These are phyloP conservation scores for Citrus sp. DNA, from an alignment of 345 rosid species.

Conservation along the genomic window DNA sequence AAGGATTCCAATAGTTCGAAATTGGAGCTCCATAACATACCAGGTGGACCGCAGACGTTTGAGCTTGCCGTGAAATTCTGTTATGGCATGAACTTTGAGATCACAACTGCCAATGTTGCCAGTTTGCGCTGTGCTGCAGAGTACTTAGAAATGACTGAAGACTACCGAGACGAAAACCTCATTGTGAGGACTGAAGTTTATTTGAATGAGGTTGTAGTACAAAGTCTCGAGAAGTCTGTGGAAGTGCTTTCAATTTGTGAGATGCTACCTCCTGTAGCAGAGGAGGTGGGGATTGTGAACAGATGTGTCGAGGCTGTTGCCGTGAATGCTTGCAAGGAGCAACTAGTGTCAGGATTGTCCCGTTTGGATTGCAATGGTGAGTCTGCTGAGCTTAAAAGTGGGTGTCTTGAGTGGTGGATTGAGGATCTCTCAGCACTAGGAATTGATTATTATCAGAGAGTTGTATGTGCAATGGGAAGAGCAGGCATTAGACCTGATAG, in stretches of 20 bases:
- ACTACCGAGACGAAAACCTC: slow-evolving; percentile 66
- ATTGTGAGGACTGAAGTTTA: slow-evolving; percentile 56
- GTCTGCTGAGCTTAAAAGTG: slow-evolving; percentile 56
- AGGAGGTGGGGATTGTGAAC: slow-evolving; percentile 48
- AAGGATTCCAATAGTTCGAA: slow-evolving; percentile 47
- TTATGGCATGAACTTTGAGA: slow-evolving; percentile 88
- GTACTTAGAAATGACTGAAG: slow-evolving; percentile 86
- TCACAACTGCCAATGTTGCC: slow-evolving; percentile 62
- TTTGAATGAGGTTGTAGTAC: slow-evolving; percentile 51
- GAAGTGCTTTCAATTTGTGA: slow-evolving; percentile 64
- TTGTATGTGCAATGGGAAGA: slow-evolving; percentile 55
- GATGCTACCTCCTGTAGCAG: slow-evolving; percentile 37
- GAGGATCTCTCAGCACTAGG: slow-evolving; percentile 67
- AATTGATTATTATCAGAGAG: slow-evolving; percentile 55
- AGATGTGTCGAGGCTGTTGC: slow-evolving; percentile 75
- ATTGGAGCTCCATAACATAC: slow-evolving; percentile 58
- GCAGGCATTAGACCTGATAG: slow-evolving; percentile 55
- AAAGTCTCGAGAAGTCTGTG: slow-evolving; percentile 58
- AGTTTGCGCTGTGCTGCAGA: slow-evolving; percentile 66
- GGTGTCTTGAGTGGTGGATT: slow-evolving; percentile 71
- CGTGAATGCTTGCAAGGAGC: slow-evolving; percentile 71
- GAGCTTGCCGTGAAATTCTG: slow-evolving; percentile 91
- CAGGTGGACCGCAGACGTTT: slow-evolving; percentile 70
- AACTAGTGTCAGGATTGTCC: slow-evolving; percentile 61
- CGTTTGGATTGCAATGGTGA: slow-evolving; percentile 37